Conservation (phyloP, 257 asterid genomes). For the Nicotiana paniculata region DNA sequence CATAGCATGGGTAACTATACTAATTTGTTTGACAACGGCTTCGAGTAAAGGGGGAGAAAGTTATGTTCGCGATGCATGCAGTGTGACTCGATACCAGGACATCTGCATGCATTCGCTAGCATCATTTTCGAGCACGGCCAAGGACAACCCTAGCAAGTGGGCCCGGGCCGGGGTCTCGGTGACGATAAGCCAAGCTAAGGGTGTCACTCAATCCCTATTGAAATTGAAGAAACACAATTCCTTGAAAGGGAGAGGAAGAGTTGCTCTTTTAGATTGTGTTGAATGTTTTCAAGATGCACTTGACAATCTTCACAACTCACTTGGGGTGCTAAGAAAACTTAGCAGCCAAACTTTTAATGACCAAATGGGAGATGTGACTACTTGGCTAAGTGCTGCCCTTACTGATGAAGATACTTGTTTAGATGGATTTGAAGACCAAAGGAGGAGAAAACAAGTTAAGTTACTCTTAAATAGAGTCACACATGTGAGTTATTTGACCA, state of each 20-base stretch:
- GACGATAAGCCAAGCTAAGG: constrained; percentile 47
- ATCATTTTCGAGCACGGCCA: constrained; percentile 44
- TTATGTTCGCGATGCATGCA: constrained; percentile 51
- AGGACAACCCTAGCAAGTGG: constrained; percentile 44
- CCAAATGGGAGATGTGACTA: constrained; percentile 51
- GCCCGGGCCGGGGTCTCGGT: constrained; percentile 76
- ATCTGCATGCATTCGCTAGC: constrained; percentile 46
- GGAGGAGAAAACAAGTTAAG: constrained; percentile 21
- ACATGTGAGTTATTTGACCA: constrained; percentile 43
- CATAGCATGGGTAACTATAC: constrained; percentile 13
- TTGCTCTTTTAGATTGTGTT: constrained; percentile 43
- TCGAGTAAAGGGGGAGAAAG: not conserved
- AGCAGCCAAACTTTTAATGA: constrained; percentile 23
- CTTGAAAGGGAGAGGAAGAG: constrained; percentile 20
- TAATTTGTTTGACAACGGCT: constrained; percentile 2
- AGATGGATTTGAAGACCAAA: constrained; percentile 42
- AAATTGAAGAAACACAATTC: not conserved
- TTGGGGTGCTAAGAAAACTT: constrained; percentile 40
- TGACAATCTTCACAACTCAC: constrained; percentile 53
- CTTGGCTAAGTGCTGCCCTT: constrained; percentile 75
- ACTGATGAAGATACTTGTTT: constrained; percentile 66
- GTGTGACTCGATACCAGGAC: constrained; percentile 48
- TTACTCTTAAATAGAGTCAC: constrained; percentile 25
- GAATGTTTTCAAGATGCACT: constrained; percentile 51
- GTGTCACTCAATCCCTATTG: constrained; percentile 19